These are phyloP conservation scores for Arthrobotrys iridis DNA, from an alignment of 2,329 filamentous ascomycete species.

Conservation along the genomic window DNA sequence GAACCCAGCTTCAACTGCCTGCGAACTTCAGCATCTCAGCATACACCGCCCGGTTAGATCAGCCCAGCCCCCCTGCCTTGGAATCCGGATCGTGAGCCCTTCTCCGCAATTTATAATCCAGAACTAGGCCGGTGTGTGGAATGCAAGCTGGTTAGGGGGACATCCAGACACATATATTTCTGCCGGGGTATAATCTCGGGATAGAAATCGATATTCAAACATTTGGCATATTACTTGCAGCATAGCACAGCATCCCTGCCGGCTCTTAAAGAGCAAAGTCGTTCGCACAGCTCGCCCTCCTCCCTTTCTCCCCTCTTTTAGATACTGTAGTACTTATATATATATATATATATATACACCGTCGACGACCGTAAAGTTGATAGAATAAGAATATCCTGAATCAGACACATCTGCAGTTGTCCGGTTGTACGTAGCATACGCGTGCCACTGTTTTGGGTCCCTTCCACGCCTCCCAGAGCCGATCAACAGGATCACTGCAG, in stretches of 20 bases:
- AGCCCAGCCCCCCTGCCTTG: constrained; percentile 16
- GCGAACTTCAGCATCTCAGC: neutral
- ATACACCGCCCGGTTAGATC: constrained; percentile 7
- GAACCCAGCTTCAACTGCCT: constrained; percentile 2
- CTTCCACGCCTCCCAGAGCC: neutral
- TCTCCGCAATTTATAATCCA: constrained; percentile 5
- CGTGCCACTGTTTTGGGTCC: constrained; percentile 9
- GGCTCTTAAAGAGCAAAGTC: constrained; percentile 8
- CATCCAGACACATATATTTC: constrained; percentile 7
- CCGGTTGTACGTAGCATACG: neutral
- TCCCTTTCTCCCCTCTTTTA: neutral
- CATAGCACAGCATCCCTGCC: constrained; percentile 15
- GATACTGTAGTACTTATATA: no score
- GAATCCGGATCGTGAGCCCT: neutral
- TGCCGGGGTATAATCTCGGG: constrained; percentile 53
- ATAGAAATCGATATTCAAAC: constrained; percentile 6
- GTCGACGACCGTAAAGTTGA: neutral
- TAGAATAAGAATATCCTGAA: neutral
- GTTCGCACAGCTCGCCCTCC: constrained; percentile 6
- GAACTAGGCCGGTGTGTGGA: neutral
- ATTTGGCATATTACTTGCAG: constrained; percentile 14
- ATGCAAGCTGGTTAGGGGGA: neutral
- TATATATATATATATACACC: neutral
- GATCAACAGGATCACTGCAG: neutral
- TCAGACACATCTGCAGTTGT: no score